phyloP scores from a whole-genome alignment of 805 yeast genomes.

The Schwanniomyces occidentalis region DNA sequence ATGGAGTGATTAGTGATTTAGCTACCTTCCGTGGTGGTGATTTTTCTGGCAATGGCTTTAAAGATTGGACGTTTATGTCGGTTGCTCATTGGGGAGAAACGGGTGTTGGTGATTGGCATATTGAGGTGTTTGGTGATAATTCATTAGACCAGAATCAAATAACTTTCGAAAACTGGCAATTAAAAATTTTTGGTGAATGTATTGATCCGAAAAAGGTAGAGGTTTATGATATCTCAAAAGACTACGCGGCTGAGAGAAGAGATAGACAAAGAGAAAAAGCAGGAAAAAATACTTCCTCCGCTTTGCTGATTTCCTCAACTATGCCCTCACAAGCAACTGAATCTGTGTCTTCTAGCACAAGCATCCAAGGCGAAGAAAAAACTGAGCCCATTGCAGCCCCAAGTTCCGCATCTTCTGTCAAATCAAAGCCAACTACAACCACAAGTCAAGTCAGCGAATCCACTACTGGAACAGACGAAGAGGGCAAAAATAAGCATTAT shows the following conservation, averaged over 20 bases:
- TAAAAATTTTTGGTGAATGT: conserved; percentile 81
- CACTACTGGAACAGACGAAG: conserved; percentile 19
- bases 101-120: conserved; percentile 80
- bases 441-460: conserved; percentile 5
- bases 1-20: conserved; percentile 69
- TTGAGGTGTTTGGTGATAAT: conserved; percentile 53
- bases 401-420: conserved; percentile 4
- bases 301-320: neutral
- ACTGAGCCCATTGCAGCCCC: conserved; percentile 5
- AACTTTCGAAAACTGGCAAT: conserved; percentile 64
- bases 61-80: conserved; percentile 89
- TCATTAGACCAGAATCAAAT: conserved; percentile 34
- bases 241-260: conserved; percentile 42
- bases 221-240: conserved; percentile 51
- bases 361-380: neutral
- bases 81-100: conserved; percentile 98
- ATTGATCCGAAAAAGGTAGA: conserved; percentile 63
- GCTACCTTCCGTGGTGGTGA: conserved; percentile 71
- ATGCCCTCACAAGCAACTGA: conserved; percentile 11
- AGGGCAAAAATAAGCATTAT: conserved; percentile 37
- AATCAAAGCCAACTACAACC: conserved; percentile 4
- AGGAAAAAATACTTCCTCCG: conserved; percentile 7
- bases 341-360: conserved; percentile 11
- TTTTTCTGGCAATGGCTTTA: conserved; percentile 55
- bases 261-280: conserved; percentile 20